A percentile compares a stretch with the other conserved stretches of the same genome.
phyloP scores from a whole-genome alignment of 2,329 filamentous ascomycete genomes.

The Beauveria medogensis region DNA sequence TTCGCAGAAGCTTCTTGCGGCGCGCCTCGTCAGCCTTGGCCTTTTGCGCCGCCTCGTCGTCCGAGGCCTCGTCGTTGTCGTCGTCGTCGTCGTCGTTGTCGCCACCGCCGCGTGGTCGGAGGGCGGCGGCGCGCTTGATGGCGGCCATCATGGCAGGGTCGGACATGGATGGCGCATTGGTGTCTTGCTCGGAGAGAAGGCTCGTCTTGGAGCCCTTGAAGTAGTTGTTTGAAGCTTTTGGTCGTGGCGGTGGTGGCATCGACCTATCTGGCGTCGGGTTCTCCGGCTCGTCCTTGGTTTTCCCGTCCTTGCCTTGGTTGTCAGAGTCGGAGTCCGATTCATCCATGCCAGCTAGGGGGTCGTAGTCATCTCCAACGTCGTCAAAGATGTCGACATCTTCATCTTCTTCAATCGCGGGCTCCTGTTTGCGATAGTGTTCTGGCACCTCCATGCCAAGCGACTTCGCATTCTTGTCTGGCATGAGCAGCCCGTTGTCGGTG shows the following conservation, averaged over 20 bases:
- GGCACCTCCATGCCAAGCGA: constrained; percentile 60
- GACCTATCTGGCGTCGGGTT: constrained; percentile 18
- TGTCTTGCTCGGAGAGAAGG: constrained; percentile 44
- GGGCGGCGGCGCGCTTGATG: constrained; percentile 71
- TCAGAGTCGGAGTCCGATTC: constrained; percentile 37
- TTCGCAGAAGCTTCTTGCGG: constrained; percentile 64
- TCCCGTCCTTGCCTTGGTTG: constrained; percentile 32
- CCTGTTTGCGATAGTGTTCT: constrained; percentile 44
- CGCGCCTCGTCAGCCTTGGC: constrained; percentile 56
- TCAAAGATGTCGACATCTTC: constrained; percentile 59
- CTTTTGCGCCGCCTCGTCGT: constrained; percentile 29
- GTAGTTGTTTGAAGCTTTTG: constrained; percentile 44
- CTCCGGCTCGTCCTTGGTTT: constrained; percentile 16
- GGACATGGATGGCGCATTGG: constrained; percentile 48
- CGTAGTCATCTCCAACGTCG: constrained; percentile 57
- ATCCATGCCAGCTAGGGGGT: constrained; percentile 54
- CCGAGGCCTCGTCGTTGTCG: constrained; percentile 25
- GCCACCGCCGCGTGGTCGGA: constrained; percentile 40
- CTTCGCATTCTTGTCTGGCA: constrained; percentile 47
- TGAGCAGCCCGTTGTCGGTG: constrained; percentile 36
- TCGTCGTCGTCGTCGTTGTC: constrained; percentile 17
- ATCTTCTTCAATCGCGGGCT: constrained; percentile 39
- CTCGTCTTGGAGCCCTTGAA: constrained; percentile 51
- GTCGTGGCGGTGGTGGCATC: constrained; percentile 41
- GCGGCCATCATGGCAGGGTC: constrained; percentile 78